Conservation (phyloP, 1,284 basidiomycete genomes). For the Macrocystidia cucumis region DNA sequence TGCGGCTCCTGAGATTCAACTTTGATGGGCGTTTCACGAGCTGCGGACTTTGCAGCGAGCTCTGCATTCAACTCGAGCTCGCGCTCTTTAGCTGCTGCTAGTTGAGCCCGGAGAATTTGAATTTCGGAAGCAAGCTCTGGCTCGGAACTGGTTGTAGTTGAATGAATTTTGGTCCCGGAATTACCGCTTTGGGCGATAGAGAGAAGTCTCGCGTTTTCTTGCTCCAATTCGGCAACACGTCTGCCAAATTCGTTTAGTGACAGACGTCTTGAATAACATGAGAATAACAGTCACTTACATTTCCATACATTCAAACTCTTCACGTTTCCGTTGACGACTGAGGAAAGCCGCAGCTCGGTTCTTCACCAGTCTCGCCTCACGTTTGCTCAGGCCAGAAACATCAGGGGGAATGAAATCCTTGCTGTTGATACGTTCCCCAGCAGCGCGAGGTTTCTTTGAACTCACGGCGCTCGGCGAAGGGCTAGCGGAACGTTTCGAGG, state of each 20-base stretch:
- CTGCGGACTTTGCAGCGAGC: slow-evolving; percentile 34
- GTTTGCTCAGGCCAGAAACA: slow-evolving; percentile 81
- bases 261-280: slow-evolving; percentile 10
- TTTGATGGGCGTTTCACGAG: slow-evolving; percentile 36
- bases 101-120: slow-evolving; percentile 55
- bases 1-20: slow-evolving; percentile 42
- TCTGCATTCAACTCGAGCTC: slow-evolving; percentile 57
- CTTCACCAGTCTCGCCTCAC: slow-evolving; percentile 86
- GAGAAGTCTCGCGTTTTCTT: slow-evolving; percentile 66
- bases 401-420: slow-evolving; percentile 86
- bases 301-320: slow-evolving; percentile 89
- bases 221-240: slow-evolving; percentile 68
- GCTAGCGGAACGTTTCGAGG: slow-evolving; percentile 36
- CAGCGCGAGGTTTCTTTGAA: slow-evolving; percentile 52
- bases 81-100: slow-evolving; percentile 57
- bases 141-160: slow-evolving; percentile 11
- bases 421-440: slow-evolving; percentile 59
- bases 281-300: slow-evolving; percentile 38
- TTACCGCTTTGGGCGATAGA: slow-evolving; percentile 37
- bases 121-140: slow-evolving; percentile 47
- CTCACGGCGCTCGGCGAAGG: slow-evolving; percentile 28
- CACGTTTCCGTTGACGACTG: slow-evolving; percentile 82
- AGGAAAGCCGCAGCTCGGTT: slow-evolving; percentile 89
- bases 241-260: slow-evolving; percentile 34
- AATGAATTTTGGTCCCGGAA: slow-evolving; percentile 12